Conservation (phyloP, 2,329 filamentous ascomycete species). For the Scytalidium lignicola region DNA sequence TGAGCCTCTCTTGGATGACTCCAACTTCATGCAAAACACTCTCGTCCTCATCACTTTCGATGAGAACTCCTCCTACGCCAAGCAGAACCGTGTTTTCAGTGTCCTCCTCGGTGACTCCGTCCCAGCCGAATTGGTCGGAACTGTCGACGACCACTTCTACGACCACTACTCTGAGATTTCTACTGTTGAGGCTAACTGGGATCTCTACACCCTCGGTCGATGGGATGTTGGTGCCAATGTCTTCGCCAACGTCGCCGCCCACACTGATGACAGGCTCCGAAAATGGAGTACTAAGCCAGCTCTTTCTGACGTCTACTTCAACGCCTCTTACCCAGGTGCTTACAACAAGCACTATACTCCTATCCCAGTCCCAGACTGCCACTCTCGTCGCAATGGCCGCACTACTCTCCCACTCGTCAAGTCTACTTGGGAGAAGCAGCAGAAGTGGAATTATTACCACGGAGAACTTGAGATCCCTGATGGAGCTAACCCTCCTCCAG, state of each 20-base stretch:
- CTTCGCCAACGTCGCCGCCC: slow-evolving; percentile 53
- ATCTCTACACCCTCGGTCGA: slow-evolving; percentile 62
- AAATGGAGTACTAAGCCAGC: slow-evolving; percentile 18
- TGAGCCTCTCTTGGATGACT: slow-evolving; percentile 62
- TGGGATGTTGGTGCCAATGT: slow-evolving; percentile 71
- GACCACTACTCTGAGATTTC: slow-evolving; percentile 67
- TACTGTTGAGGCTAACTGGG: slow-evolving; percentile 66
- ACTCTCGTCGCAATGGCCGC: slow-evolving; percentile 21
- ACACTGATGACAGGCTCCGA: slow-evolving; percentile 48
- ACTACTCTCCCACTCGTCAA: slow-evolving; percentile 25
- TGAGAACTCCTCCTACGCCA: slow-evolving; percentile 65
- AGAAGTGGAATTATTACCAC: slow-evolving; percentile 23
- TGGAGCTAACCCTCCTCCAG: slow-evolving; percentile 18
- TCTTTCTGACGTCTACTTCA: slow-evolving; percentile 35
- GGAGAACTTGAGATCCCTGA: slow-evolving; percentile 26
- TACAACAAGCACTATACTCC: slow-evolving; percentile 28
- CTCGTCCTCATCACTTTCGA: slow-evolving; percentile 76
- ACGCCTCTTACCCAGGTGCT: slow-evolving; percentile 39
- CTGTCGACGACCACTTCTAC: slow-evolving; percentile 65
- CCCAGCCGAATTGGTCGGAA: slow-evolving; percentile 58
- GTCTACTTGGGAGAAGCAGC: slow-evolving; percentile 19
- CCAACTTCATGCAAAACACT: slow-evolving; percentile 69
- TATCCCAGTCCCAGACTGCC: slow-evolving; percentile 29
- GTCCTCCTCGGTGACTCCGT: slow-evolving; percentile 73
- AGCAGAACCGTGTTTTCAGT: slow-evolving; percentile 63